Evolutionary conservation across 2,329 filamentous ascomycete species (phyloP).

Genomic region (Aspergillus sp.): DNA sequence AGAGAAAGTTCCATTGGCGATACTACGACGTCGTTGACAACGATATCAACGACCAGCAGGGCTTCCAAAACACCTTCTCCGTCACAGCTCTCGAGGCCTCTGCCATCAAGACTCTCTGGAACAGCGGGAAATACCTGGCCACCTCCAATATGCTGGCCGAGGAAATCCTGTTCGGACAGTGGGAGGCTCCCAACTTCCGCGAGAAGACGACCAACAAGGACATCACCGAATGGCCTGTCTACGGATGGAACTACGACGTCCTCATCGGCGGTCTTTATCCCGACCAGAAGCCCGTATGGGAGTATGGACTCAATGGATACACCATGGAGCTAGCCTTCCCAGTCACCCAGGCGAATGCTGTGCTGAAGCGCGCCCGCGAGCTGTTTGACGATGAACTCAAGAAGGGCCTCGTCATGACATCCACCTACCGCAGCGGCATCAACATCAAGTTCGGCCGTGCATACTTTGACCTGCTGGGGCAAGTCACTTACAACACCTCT

Average conservation of each 20-base stretch:
- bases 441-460: slow-evolving; percentile 17
- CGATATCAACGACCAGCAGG: slow-evolving; percentile 8
- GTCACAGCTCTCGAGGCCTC: slow-evolving; percentile 8
- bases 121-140: slow-evolving; percentile 9
- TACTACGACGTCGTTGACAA: slow-evolving; percentile 15
- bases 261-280: slow-evolving; percentile 14
- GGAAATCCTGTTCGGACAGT: slow-evolving; percentile 13
- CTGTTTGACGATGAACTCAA: slow-evolving; percentile 12
- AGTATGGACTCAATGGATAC: slow-evolving; percentile 10
- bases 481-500: slow-evolving; percentile 14
- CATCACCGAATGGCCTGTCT: slow-evolving; percentile 11
- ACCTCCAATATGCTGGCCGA: slow-evolving; percentile 15
- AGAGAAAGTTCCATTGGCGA: slow-evolving; percentile 16
- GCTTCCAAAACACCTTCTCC: slow-evolving; percentile 16
- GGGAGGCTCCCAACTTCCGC: slow-evolving; percentile 14
- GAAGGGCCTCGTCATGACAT: slow-evolving; percentile 12
- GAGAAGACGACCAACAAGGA: slow-evolving; percentile 14
- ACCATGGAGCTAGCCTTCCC: slow-evolving; percentile 14
- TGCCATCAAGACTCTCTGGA: slow-evolving; percentile 12
- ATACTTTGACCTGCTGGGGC: slow-evolving; percentile 13
- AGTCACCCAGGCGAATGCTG: slow-evolving; percentile 7
- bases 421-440: slow-evolving; percentile 15
- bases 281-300: slow-evolving; percentile 14
- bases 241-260: slow-evolving; percentile 16
- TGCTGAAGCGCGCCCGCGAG: slow-evolving; percentile 10